Conservation (phyloP, 2,329 filamentous ascomycete genomes). For the Paramyrothecium roridum region DNA sequence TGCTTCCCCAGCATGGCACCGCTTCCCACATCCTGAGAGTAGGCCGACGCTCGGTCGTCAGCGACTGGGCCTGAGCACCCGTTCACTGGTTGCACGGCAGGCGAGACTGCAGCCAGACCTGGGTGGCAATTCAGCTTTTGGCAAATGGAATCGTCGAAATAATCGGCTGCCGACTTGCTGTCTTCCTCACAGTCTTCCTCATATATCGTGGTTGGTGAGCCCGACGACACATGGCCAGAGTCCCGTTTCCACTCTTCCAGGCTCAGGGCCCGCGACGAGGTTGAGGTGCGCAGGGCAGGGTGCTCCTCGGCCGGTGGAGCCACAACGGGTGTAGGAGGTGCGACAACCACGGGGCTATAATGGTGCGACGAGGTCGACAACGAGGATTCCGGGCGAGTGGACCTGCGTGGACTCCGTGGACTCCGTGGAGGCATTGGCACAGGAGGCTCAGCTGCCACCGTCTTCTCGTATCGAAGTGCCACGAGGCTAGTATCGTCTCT, state of each 20-base stretch:
- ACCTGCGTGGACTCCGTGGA: slow-evolving; percentile 34
- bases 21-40: background rate
- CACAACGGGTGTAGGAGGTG: slow-evolving; percentile 25
- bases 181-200: slow-evolving; percentile 38
- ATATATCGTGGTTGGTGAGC: slow-evolving; percentile 32
- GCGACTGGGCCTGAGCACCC: background rate
- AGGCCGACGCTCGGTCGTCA: background rate
- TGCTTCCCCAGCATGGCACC: background rate
- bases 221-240: slow-evolving; percentile 48
- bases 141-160: background rate
- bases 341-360: slow-evolving; percentile 25
- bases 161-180: slow-evolving; percentile 13
- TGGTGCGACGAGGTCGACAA: slow-evolving; percentile 17
- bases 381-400: slow-evolving; percentile 11
- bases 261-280: slow-evolving; percentile 14
- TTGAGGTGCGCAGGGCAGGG: slow-evolving; percentile 41
- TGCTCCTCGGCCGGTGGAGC: slow-evolving; percentile 49
- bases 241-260: slow-evolving; percentile 50
- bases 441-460: slow-evolving; percentile 53
- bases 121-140: background rate
- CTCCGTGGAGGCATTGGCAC: slow-evolving; percentile 48
- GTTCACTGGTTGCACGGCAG: background rate
- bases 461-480: slow-evolving; percentile 60
- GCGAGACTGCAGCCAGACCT: background rate
- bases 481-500: slow-evolving; percentile 49